Conservation (phyloP, 148 eudicot genomes). For the Pharnaceum exiguum region DNA sequence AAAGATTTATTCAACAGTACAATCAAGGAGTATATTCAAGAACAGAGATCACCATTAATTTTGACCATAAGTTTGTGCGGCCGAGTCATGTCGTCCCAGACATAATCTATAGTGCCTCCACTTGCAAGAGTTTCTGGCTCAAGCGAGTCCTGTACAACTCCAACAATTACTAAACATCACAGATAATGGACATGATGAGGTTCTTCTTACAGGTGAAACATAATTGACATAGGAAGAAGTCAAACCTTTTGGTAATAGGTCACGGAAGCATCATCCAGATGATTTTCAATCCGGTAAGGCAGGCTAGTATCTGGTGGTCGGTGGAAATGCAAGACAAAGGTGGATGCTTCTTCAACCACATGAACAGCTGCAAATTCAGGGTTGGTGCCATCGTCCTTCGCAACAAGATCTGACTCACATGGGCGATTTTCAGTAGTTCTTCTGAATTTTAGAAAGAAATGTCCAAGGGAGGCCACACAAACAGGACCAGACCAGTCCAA, state of each 20-base stretch:
- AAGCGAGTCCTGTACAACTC: conserved; percentile 55
- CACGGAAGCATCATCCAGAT: conserved; percentile 55
- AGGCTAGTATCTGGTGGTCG: conserved; percentile 54
- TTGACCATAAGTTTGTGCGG: conserved; percentile 80
- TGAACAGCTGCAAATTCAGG: conserved; percentile 73
- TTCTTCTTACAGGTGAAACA: neutral
- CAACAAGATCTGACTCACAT: conserved; percentile 30
- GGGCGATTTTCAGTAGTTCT: conserved; percentile 30
- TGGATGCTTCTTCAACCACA: conserved; percentile 76
- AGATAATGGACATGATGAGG: neutral
- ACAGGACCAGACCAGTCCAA: conserved; percentile 95
- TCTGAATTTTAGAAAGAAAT: conserved; percentile 78
- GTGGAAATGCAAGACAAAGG: conserved; percentile 67
- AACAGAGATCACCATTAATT: conserved; percentile 53
- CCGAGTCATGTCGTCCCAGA: conserved; percentile 85
- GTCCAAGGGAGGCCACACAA: conserved; percentile 90
- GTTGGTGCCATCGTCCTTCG: conserved; percentile 15
- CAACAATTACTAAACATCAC: conserved; percentile 9
- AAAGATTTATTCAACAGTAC: neutral
- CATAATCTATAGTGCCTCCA: conserved; percentile 56
- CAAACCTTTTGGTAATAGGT: conserved; percentile 89
- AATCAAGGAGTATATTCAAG: conserved; percentile 2
- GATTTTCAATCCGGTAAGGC: conserved; percentile 89
- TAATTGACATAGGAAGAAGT: conserved; percentile 2
- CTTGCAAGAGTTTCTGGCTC: conserved; percentile 72